These are phyloP conservation scores for Ceratocystis cubensis DNA, from an alignment of 2,329 filamentous ascomycete species.

Conservation along the genomic window DNA sequence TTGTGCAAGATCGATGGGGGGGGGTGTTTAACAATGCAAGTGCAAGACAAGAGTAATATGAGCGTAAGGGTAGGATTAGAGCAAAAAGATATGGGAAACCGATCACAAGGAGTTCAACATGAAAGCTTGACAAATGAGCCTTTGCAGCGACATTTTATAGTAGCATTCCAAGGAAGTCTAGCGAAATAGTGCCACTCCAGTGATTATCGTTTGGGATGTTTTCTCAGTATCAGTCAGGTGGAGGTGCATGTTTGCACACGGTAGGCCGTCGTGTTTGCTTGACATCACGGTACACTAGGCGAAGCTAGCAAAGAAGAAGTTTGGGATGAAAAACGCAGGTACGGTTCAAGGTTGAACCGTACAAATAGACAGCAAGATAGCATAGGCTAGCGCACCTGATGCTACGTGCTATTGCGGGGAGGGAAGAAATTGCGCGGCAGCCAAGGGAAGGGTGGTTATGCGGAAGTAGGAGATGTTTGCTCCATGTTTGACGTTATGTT, in stretches of 20 bases:
- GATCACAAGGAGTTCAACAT: background rate
- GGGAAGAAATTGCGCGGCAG: background rate
- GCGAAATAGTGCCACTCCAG: background rate
- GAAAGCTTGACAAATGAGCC: background rate
- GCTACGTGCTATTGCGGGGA: background rate
- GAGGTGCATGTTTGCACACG: background rate
- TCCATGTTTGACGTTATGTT: background rate
- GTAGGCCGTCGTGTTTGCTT: conserved; percentile 1
- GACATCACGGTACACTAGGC: background rate
- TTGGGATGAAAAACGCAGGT: conserved; percentile 3
- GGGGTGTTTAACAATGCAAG: background rate
- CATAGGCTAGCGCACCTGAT: background rate
- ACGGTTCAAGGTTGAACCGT: background rate
- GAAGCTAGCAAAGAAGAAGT: background rate
- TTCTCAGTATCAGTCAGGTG: background rate
- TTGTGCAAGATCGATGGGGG: background rate
- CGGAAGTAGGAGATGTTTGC: background rate
- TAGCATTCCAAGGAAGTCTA: background rate
- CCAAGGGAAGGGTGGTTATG: background rate
- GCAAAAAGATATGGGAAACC: background rate
- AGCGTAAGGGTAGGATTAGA: background rate
- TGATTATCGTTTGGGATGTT: background rate
- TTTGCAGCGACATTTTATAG: background rate
- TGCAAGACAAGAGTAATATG: background rate
- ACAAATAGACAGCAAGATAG: background rate